Percentiles rank a stretch among this genome's conserved stretches.
phyloP scores from a whole-genome alignment of 805 yeast genomes.

The Zygoascus flipseniorum region DNA sequence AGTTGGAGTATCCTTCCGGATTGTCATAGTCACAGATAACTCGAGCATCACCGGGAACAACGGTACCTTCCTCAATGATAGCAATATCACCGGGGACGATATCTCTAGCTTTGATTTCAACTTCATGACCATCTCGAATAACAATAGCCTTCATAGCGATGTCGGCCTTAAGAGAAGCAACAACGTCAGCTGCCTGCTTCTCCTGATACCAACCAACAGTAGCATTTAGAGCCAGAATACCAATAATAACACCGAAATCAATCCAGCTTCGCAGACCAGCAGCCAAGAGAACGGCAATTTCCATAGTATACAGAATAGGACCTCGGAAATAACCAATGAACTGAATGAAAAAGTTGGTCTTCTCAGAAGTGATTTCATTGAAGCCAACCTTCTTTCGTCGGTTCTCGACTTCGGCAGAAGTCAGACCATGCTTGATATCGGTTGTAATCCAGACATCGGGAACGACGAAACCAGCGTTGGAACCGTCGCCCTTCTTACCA shows the following conservation, averaged over 20 bases:
- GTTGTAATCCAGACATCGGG: constrained; percentile 81
- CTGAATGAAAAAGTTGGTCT: constrained; percentile 70
- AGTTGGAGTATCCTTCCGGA: constrained; percentile 31
- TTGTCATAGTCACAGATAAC: constrained; percentile 35
- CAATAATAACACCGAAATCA: constrained; percentile 95
- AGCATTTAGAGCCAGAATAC: constrained; percentile 79
- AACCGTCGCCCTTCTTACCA: constrained; percentile 37
- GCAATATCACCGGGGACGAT: constrained; percentile 93
- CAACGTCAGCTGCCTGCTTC: constrained; percentile 96
- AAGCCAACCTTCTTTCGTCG: constrained; percentile 87
- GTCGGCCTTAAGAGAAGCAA: constrained; percentile 90
- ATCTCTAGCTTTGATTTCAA: constrained; percentile 73
- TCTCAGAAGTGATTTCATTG: constrained; percentile 84
- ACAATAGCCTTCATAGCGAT: constrained; percentile 83
- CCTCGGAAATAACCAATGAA: constrained; percentile 83
- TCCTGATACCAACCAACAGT: constrained; percentile 95
- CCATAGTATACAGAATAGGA: constrained; percentile 94
- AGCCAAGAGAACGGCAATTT: constrained; percentile 88
- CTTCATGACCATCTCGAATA: constrained; percentile 73
- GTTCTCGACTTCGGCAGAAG: constrained; percentile 62
- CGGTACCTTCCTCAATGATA: constrained; percentile 87
- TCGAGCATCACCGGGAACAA: constrained; percentile 90
- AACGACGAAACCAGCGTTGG: constrained; percentile 32
- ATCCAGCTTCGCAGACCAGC: constrained; percentile 98
- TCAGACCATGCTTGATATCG: constrained; percentile 68